Evolutionary conservation across 78 protist species (phyloP), one percentile per base, ranked within the genome.

Genomic region (Dictyostelium firmibasis): DNA sequence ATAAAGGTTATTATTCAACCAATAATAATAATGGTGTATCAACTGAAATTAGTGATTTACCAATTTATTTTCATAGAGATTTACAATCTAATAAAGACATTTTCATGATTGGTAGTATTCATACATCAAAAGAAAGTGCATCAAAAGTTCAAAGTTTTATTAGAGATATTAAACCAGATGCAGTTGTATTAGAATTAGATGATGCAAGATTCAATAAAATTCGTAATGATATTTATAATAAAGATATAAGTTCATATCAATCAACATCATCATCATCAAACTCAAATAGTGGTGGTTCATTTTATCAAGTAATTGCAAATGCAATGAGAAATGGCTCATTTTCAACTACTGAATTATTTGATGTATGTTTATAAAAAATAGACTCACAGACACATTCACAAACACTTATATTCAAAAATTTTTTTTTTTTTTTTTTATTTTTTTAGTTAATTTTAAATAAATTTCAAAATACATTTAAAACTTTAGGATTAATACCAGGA

Each of bases 1-100:
- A 57, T 67, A 72, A 44, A 72, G 9, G 79, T 31, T 72, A 14
- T 33, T 72, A 27, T 18, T 16, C 27, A 4, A 62, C 4, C 33
- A 0, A 2, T 29, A 72, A 72, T 25, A 29, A 25, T 31, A 72
- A 72, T 72, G 79, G 79, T 14, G 7, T 89, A 50, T 23, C 64
- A 13, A 78, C 84, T 6, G 41, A 78, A 38, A 43, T 89, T 16
- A 43, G 10, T 67, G 94, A 89, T 23, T 79, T 79, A 27, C 94
- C 94, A 60, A 89, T 89, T 38, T 81, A 62, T 50, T 89, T 43
- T 81, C 81, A 69, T 75, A 79, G 94, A 81, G 88, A 89, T 35
- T 23, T 50, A 11, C 10, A 18, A 7, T 89, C 87, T 35, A 81
- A 75, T 25, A 89, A 89, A 47, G 94, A 89, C 64, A 69, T 89